Evolutionary conservation across 2,329 filamentous ascomycete species (phyloP).

Genomic region (Coniella lustricola): DNA sequence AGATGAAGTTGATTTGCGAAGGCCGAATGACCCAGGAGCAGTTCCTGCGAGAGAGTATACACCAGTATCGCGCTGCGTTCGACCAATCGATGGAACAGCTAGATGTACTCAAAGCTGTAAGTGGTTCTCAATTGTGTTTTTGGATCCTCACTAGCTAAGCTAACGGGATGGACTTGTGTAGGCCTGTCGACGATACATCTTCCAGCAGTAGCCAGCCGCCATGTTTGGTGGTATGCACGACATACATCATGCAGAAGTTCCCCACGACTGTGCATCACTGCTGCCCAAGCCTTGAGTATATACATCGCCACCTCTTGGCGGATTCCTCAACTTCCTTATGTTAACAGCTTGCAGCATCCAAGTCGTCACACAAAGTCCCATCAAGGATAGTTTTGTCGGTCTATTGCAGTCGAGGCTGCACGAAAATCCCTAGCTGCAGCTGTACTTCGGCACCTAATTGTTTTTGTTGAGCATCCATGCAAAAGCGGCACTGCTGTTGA

Average conservation of each 20-base stretch:
- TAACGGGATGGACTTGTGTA: slow-evolving; percentile 20
- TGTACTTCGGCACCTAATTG: too few relatives aligned
- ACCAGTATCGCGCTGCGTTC: slow-evolving; percentile 83
- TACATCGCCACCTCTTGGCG: too few relatives aligned
- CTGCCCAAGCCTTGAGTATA: too few relatives aligned
- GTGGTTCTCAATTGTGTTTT: slow-evolving; percentile 25
- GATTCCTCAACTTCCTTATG: background rate
- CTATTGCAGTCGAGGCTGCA: too few relatives aligned
- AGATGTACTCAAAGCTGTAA: slow-evolving; percentile 54
- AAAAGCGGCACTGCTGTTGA: background rate
- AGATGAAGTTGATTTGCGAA: slow-evolving; percentile 95
- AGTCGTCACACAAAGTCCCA: background rate
- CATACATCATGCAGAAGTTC: background rate
- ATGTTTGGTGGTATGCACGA: slow-evolving; percentile 5
- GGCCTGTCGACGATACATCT: slow-evolving; percentile 51
- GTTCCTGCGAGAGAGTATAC: slow-evolving; percentile 76
- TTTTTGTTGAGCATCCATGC: too few relatives aligned
- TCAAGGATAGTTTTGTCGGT: background rate
- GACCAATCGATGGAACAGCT: slow-evolving; percentile 73
- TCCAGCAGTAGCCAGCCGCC: slow-evolving; percentile 21
- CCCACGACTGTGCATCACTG: too few relatives aligned
- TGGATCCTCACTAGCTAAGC: background rate
- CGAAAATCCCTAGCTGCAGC: too few relatives aligned
- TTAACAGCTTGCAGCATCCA: too few relatives aligned
- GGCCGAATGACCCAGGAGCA: slow-evolving; percentile 66